Conservation (phyloP, 202 grass and related monocot genomes). For the Panicum virgatum region DNA sequence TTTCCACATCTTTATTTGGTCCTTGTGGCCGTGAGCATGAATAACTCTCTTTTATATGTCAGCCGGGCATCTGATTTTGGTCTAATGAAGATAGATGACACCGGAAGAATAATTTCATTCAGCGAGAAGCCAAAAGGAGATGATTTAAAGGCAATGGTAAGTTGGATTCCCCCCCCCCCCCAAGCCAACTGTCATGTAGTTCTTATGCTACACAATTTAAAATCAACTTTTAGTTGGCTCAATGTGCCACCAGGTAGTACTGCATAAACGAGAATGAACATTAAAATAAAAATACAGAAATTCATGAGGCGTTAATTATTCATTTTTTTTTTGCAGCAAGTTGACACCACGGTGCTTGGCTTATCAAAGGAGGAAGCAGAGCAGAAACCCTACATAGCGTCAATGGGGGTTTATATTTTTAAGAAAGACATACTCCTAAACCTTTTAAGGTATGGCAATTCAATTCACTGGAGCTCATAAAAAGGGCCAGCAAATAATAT, state of each 20-base stretch:
- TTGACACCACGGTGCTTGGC: conserved; percentile 71
- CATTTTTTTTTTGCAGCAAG: conserved; percentile 43
- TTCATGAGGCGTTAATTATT: neutral
- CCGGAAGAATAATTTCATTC: conserved; percentile 80
- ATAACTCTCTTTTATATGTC: conserved; percentile 34
- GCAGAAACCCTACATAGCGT: conserved; percentile 82
- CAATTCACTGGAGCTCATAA: conserved; percentile 22
- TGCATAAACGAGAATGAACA: neutral
- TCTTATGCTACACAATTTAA: neutral
- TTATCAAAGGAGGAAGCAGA: conserved; percentile 62
- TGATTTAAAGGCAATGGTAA: conserved; percentile 90
- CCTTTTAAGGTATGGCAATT: conserved; percentile 73
- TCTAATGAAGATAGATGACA: conserved; percentile 88
- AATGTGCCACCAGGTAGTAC: neutral
- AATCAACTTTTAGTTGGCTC: neutral
- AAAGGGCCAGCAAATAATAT: neutral
- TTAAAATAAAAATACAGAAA: neutral
- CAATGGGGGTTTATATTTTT: conserved; percentile 80
- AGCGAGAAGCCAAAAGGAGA: conserved; percentile 90
- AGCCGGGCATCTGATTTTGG: conserved; percentile 98
- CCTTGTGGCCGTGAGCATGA: conserved; percentile 4
- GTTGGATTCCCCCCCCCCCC: no score
- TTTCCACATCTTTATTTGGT: neutral
- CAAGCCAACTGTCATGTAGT: neutral
- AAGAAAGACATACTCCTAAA: conserved; percentile 92